A percentile compares a stretch with the other conserved stretches of the same genome.
Evolutionary conservation across 495 filamentous ascomycete genomes (phyloP).

Genomic region (Hamigera avellanea): DNA sequence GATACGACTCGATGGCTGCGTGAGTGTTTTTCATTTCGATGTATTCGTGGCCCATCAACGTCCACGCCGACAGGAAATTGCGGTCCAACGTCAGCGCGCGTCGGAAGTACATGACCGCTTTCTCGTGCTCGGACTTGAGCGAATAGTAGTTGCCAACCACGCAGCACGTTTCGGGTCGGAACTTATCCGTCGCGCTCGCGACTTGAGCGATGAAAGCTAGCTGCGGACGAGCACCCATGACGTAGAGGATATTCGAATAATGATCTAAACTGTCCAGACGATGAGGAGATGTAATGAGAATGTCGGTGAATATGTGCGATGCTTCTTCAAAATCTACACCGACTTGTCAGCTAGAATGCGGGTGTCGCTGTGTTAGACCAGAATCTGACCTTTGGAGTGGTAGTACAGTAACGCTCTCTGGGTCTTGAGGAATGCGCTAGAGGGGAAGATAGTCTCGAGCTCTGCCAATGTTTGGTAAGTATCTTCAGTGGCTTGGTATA

Average conservation of each 20-base stretch:
- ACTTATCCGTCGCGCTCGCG: slow-evolving; percentile 82
- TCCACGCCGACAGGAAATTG: slow-evolving; percentile 90
- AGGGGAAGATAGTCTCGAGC: slow-evolving; percentile 73
- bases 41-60: slow-evolving; percentile 98
- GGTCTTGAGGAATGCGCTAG: slow-evolving; percentile 76
- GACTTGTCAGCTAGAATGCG: no score
- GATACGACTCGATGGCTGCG: slow-evolving; percentile 93
- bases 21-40: slow-evolving; percentile 99
- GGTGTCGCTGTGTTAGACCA: background rate
- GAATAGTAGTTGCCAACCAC: slow-evolving; percentile 98
- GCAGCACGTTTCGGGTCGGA: slow-evolving; percentile 93
- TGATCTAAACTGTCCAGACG: slow-evolving; percentile 84
- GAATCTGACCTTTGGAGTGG: slow-evolving; percentile 57
- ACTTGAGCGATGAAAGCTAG: slow-evolving; percentile 86
- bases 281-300: slow-evolving; percentile 71
- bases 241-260: slow-evolving; percentile 95
- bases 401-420: slow-evolving; percentile 82
- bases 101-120: slow-evolving; percentile 95
- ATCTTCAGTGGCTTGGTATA: slow-evolving; percentile 69
- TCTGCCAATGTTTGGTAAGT: slow-evolving; percentile 62
- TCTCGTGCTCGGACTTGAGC: slow-evolving; percentile 86
- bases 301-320: slow-evolving; percentile 69
- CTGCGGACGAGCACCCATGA: slow-evolving; percentile 76
- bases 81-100: slow-evolving; percentile 91
- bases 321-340: slow-evolving; percentile 69